Base-by-base conservation (phyloP, 2,329 filamentous ascomycete genomes). In the Cladophialophora immunda region DNA sequence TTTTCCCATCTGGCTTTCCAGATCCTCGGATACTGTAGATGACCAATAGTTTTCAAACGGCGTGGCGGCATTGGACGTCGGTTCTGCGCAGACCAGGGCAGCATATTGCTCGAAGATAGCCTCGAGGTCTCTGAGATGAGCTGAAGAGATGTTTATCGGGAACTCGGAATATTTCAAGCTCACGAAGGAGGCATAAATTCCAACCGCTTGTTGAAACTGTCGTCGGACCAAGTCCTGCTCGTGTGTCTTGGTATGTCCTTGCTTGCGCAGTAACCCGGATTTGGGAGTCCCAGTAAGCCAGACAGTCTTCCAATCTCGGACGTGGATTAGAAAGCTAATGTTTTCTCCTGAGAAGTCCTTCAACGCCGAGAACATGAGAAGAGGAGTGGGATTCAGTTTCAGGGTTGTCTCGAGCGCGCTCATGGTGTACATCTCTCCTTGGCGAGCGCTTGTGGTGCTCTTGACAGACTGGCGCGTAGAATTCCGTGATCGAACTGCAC, bases 331-430 rank as follows among this genome's bases (percentile, higher is more conserved):
- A 75, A 91, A 91, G 55, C 88, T 85, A 70, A 91, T 88, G 73
- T 92, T 92, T 75, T 92, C 89, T 15, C 88, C 89, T 0, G 89
- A 90, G 73, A 91, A 91, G 71, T 91, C 89, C 38, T 85, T 83
- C 0, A 86, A 80, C 0, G 89, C 88, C 0, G 89, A 89, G 74
- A 90, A 92, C 60, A 87, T 78, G 64, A 89, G 86, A 0, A 92
- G 81, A 0, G 86, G 86, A 4, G 83, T 80, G 0, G 87, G 85
- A 73, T 90, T 89, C 58, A 76, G 73, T 32, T 83, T 79, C 0
- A 92, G 80, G 4, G 87, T 86, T 66, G 86, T 81, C 69, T 91
- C 88, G 1, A 91, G 82, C 0, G 88, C 86, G 50, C 82, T 81
- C 84, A 90, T 89, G 53, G 85, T 87, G 56, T 86, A 80, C 71